A percentile compares a stretch with the other conserved stretches of the same genome.
Evolutionary conservation across 208 protist genomes (phyloP).

Genomic region (Kentomonas sorsogonicus): DNA sequence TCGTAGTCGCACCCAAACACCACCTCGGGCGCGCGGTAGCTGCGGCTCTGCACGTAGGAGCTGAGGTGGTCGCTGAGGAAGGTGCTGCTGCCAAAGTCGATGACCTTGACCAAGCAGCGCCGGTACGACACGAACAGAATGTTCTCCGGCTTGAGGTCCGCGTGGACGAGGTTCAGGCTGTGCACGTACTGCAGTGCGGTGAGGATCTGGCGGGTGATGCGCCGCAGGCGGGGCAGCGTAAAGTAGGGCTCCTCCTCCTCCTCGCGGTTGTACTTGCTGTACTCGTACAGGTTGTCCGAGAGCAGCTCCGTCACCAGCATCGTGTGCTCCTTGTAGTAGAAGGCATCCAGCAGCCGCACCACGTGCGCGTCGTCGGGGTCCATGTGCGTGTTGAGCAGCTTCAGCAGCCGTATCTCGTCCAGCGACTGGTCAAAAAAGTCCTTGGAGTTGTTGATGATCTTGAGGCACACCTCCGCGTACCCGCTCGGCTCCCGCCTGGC

Average conservation of each 20-base stretch:
- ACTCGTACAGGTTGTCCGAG: slow-evolving; percentile 95
- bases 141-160: slow-evolving; percentile 96
- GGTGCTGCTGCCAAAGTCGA: slow-evolving; percentile 95
- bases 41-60: slow-evolving; percentile 93
- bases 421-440: slow-evolving; percentile 97
- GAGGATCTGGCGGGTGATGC: slow-evolving; percentile 81
- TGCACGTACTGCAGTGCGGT: slow-evolving; percentile 90
- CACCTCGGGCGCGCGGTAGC: slow-evolving; percentile 92
- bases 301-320: slow-evolving; percentile 96
- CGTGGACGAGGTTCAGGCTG: slow-evolving; percentile 93
- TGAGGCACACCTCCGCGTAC: slow-evolving; percentile 90
- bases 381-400: slow-evolving; percentile 89
- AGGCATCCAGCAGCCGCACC: slow-evolving; percentile 90
- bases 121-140: slow-evolving; percentile 94
- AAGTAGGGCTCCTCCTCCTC: slow-evolving; percentile 91
- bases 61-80: slow-evolving; percentile 94
- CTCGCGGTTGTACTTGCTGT: slow-evolving; percentile 93
- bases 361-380: slow-evolving; percentile 88
- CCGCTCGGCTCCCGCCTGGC: slow-evolving; percentile 27
- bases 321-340: slow-evolving; percentile 97
- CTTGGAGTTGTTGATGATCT: slow-evolving; percentile 97
- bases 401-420: slow-evolving; percentile 95
- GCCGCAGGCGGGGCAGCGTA: slow-evolving; percentile 85
- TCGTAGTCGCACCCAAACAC: slow-evolving; percentile 93
- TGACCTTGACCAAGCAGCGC: slow-evolving; percentile 93